Evolutionary conservation across 2,329 filamentous ascomycete genomes (phyloP), one percentile per base, ranked within the genome.

Genomic region (Chaetomium sp.): DNA sequence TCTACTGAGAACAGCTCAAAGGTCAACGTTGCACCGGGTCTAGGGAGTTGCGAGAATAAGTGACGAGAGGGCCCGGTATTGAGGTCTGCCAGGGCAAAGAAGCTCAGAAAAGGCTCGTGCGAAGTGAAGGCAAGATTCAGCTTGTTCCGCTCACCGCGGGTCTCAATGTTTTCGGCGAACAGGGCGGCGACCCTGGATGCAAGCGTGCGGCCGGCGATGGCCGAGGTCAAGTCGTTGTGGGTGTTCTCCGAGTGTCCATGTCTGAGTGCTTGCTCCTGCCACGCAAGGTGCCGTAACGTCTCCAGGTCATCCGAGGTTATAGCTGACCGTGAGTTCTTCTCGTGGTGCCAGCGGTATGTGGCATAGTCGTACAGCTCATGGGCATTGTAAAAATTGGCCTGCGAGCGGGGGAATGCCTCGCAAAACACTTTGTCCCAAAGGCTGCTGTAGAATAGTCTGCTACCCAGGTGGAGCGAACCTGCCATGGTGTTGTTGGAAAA

Each of bases 1-100:
- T 57, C 74, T 38, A 80, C 74, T 21, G 78, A 79, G 66, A 81
- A 81, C 5, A 88, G 75, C 78, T 97, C 93, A 73, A 95, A 93
- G 0, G 85, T 80, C 83, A 96, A 89, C 49, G 86, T 84, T 0
- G 87, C 88, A 0, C 92, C 92, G 45, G 92, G 91, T 68, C 88
- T 83, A 0, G 90, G 87, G 16, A 87, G 68, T 68, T 73, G 35
- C 65, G 72, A 54, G 73, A 79, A 82, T 0, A 87, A 74, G 4
- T 83, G 80, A n/a, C 78, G 81, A 72, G 87, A 86, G 59, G 86
- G 74, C 0, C 75, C 72, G 57, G 79, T 80, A 4, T 78, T 78
- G 8, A 87, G 78, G 0, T 77, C 75, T 0, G 81, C 74, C 2
- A 87, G 75, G 1, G 79, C 75, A 68, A 85, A 84, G 69, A 87